Conservation (phyloP, 2,329 filamentous ascomycete species). For the Aspergillus sp. region DNA sequence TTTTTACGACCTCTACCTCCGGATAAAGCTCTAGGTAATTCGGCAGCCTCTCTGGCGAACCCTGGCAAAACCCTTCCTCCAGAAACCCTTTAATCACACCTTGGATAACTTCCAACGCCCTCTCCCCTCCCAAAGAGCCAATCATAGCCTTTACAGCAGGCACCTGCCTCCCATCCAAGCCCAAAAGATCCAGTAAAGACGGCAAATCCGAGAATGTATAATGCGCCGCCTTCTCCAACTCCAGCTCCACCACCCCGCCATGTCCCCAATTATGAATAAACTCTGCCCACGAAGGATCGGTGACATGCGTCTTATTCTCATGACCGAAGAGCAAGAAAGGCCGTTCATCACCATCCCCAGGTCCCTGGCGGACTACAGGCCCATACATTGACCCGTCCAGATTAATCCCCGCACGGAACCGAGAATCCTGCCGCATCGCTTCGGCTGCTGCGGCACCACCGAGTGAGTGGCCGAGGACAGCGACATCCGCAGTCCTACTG, state of each 20-base stretch:
- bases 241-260: slow-evolving; percentile 25
- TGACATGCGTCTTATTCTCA: slow-evolving; percentile 23
- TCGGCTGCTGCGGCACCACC: slow-evolving; percentile 28
- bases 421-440: slow-evolving; percentile 22
- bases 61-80: too few species aligned
- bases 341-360: neutral
- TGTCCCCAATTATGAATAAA: slow-evolving; percentile 15
- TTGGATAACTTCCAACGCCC: too few species aligned
- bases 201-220: slow-evolving; percentile 26
- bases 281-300: slow-evolving; percentile 21
- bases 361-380: slow-evolving; percentile 18
- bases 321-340: slow-evolving; percentile 25
- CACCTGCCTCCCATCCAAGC: too few species aligned
- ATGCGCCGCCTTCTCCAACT: slow-evolving; percentile 22
- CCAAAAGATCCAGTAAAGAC: neutral
- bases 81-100: too few species aligned
- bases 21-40: too few species aligned
- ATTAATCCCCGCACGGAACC: slow-evolving; percentile 26
- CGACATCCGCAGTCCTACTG: slow-evolving; percentile 3
- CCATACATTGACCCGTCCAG: slow-evolving; percentile 26
- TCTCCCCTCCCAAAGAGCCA: too few species aligned
- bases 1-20: too few species aligned
- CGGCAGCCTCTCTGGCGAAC: too few species aligned
- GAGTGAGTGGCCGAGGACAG: slow-evolving; percentile 29
- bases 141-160: too few species aligned